A percentile compares a stretch with the other conserved stretches of the same genome.
phyloP scores from a whole-genome alignment of 2,329 filamentous ascomycete genomes.

The Aspergillus piperis region DNA sequence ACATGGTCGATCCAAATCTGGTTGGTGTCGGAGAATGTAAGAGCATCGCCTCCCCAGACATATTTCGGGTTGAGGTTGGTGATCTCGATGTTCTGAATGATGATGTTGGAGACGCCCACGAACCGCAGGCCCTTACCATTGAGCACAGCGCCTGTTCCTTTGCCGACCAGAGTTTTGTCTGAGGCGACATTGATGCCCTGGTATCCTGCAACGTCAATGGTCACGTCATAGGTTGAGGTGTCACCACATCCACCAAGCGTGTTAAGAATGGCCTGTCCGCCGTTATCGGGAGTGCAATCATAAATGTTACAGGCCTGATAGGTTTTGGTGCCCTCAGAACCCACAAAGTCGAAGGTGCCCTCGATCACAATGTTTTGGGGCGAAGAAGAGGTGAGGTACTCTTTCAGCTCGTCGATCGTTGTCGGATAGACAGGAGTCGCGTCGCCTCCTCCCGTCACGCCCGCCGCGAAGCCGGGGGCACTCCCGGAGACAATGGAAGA shows the following conservation, averaged over 20 bases:
- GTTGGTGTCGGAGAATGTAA: conserved; percentile 51
- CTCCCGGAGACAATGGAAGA: conserved; percentile 25
- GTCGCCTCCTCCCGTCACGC: conserved; percentile 61
- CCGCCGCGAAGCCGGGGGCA: conserved; percentile 50
- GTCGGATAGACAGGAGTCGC: conserved; percentile 56
- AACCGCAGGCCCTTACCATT: conserved; percentile 59
- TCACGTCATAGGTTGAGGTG: not conserved
- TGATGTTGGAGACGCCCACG: conserved; percentile 52
- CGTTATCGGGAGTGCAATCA: no score
- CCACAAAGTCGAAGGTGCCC: not conserved
- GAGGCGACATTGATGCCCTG: conserved; percentile 54
- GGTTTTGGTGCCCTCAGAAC: not conserved
- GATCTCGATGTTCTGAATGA: conserved; percentile 49
- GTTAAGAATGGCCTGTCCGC: no score
- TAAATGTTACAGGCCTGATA: no score
- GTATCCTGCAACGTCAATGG: conserved; percentile 54
- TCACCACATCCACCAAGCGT: no score
- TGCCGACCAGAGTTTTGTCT: conserved; percentile 60
- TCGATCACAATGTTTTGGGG: conserved; percentile 57
- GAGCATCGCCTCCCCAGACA: conserved; percentile 62
- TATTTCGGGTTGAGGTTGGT: conserved; percentile 59
- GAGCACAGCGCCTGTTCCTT: conserved; percentile 55
- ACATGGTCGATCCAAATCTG: conserved; percentile 54
- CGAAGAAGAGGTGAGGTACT: conserved; percentile 56
- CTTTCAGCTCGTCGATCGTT: conserved; percentile 57